These are phyloP conservation scores for Taphrina betulina DNA, from an alignment of 1,139 yeast genomes.

Conservation along the genomic window DNA sequence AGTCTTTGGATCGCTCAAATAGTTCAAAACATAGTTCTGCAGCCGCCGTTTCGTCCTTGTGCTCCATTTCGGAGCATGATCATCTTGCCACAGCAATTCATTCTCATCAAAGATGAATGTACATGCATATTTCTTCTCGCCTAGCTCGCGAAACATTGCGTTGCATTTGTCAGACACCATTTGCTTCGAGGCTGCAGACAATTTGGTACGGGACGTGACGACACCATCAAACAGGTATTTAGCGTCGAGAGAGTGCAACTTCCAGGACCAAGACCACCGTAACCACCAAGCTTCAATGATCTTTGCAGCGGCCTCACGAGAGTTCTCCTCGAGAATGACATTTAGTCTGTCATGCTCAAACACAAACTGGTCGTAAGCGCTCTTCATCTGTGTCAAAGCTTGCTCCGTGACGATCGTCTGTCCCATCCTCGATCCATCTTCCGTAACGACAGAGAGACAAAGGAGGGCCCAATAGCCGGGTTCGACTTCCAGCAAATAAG, in stretches of 20 bases:
- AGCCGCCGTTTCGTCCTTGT: too few relatives aligned
- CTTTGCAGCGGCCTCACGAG: not conserved
- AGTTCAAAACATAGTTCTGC: too few relatives aligned
- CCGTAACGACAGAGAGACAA: slow-evolving; percentile 32
- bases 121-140: too few relatives aligned
- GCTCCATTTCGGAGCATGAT: too few relatives aligned
- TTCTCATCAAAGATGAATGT: too few relatives aligned
- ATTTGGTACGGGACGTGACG: not conserved
- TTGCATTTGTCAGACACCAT: not conserved
- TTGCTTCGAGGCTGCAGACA: too few relatives aligned
- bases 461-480: slow-evolving; percentile 38
- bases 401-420: slow-evolving; percentile 4
- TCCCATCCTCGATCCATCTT: not conserved
- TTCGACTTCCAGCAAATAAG: slow-evolving; percentile 37
- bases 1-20: too few relatives aligned
- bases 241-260: not conserved
- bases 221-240: slow-evolving; percentile 3
- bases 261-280: slow-evolving; percentile 18
- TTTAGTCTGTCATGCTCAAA: slow-evolving; percentile 2
- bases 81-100: too few relatives aligned
- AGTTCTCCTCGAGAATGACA: not conserved
- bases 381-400: not conserved
- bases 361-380: slow-evolving; percentile 8
- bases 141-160: too few relatives aligned
- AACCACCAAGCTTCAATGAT: slow-evolving; percentile 5